Evolutionary conservation across 495 filamentous ascomycete species (phyloP), one percentile per base, ranked within the genome.

Genomic region (Talaromyces stipitatus): DNA sequence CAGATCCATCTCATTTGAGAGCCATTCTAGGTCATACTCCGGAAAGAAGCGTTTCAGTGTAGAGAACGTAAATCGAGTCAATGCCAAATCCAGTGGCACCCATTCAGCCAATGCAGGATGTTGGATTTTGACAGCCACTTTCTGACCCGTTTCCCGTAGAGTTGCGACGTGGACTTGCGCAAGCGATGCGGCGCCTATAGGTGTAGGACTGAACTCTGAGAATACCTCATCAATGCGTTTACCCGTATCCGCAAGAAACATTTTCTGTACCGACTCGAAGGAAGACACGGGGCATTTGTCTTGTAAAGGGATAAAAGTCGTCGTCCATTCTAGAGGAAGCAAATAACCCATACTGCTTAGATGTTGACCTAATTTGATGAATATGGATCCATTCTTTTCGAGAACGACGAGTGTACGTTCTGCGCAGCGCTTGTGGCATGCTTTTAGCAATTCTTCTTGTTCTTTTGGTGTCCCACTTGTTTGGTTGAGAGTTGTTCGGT

Each of bases 61-160:
- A 7, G 85, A 84, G 66, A 99, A 97, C 2, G 91, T 95, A 60
- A 95, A 91, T 30, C 81, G 75, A 4, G 92, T 99, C 56, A 97
- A 77, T 1, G 84, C 83, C 59, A 97, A 79, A 67, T 99, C 95
- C 20, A 99, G 72, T 14, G 87, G 88, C 9, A 89, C 86, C 91
- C 92, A 99, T 76, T 96, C 88, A 36, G 90, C 87, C 61, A 99
- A 73, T 18, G 81, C 77, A 16, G 95, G 95, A 72, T 99, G 95
- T 64, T 99, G 95, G 14, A 97, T 85, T 72, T 99, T 99, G 58
- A 99, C 95, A 1, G 95, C 95, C n/a, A 97, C 95, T 63, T 85
- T 88, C 72, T 88, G 85, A 8, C 91, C 91, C 16, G 84, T 90
- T 63, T 86, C 89, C 66, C 83, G 90, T 30, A 96, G 72, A 10